Evolutionary conservation across 768 basidiomycete genomes (phyloP).

Genomic region (Mycena capillaripes): DNA sequence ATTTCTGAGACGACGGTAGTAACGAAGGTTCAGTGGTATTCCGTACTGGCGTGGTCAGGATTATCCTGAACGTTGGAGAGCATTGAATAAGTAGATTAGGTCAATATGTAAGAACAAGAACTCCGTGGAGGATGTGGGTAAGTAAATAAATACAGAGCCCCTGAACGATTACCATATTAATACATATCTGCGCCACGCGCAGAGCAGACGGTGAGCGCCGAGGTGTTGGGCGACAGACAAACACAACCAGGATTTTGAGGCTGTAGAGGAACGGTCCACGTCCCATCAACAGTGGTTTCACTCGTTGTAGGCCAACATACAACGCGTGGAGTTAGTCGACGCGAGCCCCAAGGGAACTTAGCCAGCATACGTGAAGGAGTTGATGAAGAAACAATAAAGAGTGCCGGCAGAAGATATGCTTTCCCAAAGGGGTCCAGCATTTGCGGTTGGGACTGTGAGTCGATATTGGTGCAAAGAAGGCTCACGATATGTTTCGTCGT

Average conservation of each 20-base stretch:
- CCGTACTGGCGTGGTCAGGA: too few relatives aligned
- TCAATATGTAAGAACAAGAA: too few relatives aligned
- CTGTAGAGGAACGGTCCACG: constrained; percentile 11
- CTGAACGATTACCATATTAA: constrained; percentile 25
- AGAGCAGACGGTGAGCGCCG: constrained; percentile 19
- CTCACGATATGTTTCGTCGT: neutral
- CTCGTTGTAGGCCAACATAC: neutral
- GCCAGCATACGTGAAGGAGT: neutral
- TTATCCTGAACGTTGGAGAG: too few relatives aligned
- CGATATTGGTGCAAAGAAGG: constrained; percentile 22
- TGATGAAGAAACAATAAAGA: neutral
- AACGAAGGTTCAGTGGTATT: too few relatives aligned
- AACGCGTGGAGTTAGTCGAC: neutral
- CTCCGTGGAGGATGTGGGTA: too few relatives aligned
- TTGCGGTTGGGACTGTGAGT: constrained; percentile 7
- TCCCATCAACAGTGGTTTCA: neutral
- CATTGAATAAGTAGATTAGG: too few relatives aligned
- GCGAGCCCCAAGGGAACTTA: neutral
- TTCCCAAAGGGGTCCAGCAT: neutral
- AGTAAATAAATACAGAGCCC: too few relatives aligned
- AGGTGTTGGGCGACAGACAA: neutral
- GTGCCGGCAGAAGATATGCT: constrained; percentile 1
- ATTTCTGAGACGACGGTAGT: too few relatives aligned
- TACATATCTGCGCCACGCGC: constrained; percentile 13
- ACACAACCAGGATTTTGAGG: neutral